Percentiles rank a stretch among this genome's conserved stretches.
phyloP scores from a whole-genome alignment of 495 filamentous ascomycete genomes.

The Xylaria palmicola region DNA sequence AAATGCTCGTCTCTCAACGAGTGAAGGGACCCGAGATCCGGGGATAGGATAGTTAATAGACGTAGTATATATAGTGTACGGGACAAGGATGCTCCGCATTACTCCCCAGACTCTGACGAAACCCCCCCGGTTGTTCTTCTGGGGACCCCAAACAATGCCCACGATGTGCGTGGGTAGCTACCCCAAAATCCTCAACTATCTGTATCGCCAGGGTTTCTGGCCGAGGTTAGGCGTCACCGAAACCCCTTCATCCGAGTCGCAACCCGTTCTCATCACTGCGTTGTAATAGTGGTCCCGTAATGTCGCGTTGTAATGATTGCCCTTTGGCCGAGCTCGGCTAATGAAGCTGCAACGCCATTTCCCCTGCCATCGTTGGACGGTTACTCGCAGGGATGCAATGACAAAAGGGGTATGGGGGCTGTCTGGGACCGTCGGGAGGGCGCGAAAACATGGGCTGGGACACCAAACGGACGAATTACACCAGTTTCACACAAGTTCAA shows the following conservation, averaged over 20 bases:
- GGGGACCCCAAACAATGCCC: background rate
- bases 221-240: conserved; percentile 7
- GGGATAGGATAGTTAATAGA: background rate
- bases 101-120: background rate
- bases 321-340: conserved; percentile 7
- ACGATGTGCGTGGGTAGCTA: too few species aligned
- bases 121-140: background rate
- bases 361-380: background rate
- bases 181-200: background rate
- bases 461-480: too few species aligned
- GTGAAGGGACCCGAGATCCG: background rate
- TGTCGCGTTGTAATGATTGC: background rate
- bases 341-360: background rate
- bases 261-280: background rate
- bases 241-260: conserved; percentile 8
- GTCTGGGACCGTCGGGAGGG: too few species aligned
- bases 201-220: background rate
- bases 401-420: background rate
- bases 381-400: background rate
- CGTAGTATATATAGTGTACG: background rate
- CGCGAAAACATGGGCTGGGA: too few species aligned
- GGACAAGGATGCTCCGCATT: background rate
- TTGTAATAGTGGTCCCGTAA: background rate
- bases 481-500: background rate
- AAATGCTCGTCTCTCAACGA: background rate